Conservation (phyloP, 106 monocot genomes). For the Dendrobium officinale region DNA sequence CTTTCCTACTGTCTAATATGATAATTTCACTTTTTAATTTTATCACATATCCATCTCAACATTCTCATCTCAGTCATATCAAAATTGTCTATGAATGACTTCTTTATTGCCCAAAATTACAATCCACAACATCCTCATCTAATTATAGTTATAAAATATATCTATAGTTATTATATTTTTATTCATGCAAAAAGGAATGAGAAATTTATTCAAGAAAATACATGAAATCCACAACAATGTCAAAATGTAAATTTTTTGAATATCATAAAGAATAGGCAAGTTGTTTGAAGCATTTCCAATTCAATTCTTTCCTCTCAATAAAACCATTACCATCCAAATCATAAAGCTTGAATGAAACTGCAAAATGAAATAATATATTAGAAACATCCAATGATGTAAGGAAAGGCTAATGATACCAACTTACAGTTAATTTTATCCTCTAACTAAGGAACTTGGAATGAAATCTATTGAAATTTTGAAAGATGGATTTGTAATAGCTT, state of each 20-base stretch:
- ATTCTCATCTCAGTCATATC: neutral
- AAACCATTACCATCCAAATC: slow-evolving; percentile 72
- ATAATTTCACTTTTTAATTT: too few relatives aligned
- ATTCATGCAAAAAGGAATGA: too few relatives aligned
- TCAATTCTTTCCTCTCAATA: slow-evolving; percentile 85
- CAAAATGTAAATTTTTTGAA: too few relatives aligned
- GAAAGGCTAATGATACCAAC: slow-evolving; percentile 16
- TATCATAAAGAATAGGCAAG: too few relatives aligned
- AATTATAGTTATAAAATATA: too few relatives aligned
- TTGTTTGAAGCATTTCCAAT: neutral
- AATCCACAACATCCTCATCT: too few relatives aligned
- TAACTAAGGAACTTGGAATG: slow-evolving; percentile 6
- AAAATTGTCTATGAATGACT: neutral
- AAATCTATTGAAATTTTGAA: slow-evolving; percentile 46
- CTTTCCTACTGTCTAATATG: too few relatives aligned
- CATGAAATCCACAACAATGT: neutral
- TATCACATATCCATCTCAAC: too few relatives aligned
- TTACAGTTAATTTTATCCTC: slow-evolving; percentile 89
- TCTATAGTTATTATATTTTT: too few relatives aligned
- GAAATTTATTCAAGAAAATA: too few relatives aligned
- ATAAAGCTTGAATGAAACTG: slow-evolving; percentile 94
- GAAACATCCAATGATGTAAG: neutral
- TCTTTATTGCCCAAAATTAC: neutral
- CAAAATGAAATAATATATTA: slow-evolving; percentile 4
- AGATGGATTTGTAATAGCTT: slow-evolving; percentile 77